Evolutionary conservation across 768 basidiomycete species (phyloP), one percentile per base, ranked within the genome.

Genomic region (Boletus vermiculosoides): DNA sequence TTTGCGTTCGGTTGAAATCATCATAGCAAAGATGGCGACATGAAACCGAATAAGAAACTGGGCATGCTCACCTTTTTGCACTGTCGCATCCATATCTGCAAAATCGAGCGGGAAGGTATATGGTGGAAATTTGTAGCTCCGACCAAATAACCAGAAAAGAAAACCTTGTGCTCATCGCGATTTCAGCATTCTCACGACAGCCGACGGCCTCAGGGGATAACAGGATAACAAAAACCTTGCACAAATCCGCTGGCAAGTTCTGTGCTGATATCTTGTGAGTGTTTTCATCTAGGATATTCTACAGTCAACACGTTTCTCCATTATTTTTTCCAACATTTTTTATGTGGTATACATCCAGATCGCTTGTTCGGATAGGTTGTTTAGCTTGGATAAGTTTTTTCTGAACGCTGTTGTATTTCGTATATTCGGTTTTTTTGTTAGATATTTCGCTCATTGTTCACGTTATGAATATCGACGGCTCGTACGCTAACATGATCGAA

Each of bases 101-200:
- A 45, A 42, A 51, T 50, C 33, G 46, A 57, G 58, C 36, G 44
- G 22, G 20, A 30, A 4, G 50, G 15, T 60, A 56, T 45, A 34
- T 15, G 45, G 41, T 57, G 52, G 55, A 39, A 44, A 56, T 57
- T 71, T 72, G 22, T 13, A 66, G 51, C 70, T 68, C 70, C 72
- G 70, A 70, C 57, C 31, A 4, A 73, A 68, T 59, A 73, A 62
- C 59, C 41, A 31, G 52, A 61, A 65, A 68, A 63, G 61, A 61
- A 62, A 66, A 59, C 59, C 45, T 53, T 64, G 52, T 57, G 62
- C 55, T 59, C 64, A 54, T 55, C 64, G 54, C 55, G 67, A 69
- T 71, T 68, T 66, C 57, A 60, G 62, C 67, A 53, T 70, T 72
- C 71, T 71, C 71, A 72, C 71, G 71, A 71, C 71, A 72, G 68